A percentile compares a stretch with the other conserved stretches of the same genome.
Evolutionary conservation across 495 filamentous ascomycete genomes (phyloP).

Genomic region (Antarctomyces pellizariae): DNA sequence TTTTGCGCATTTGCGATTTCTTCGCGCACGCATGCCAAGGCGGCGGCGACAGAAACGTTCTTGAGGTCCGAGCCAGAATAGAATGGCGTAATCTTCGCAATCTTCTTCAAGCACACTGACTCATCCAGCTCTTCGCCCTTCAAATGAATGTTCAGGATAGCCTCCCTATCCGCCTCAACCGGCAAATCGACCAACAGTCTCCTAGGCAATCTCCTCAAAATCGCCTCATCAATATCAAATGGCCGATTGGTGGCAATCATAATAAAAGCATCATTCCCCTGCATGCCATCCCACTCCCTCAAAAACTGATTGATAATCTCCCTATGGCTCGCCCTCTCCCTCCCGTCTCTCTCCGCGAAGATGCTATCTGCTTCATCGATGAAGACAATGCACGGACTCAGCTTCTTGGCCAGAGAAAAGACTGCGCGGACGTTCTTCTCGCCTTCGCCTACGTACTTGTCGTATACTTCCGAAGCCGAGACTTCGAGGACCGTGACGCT

Average conservation of each 20-base stretch:
- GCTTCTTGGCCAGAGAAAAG: slow-evolving; percentile 75
- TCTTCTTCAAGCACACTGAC: slow-evolving; percentile 39
- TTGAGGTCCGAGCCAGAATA: slow-evolving; percentile 96
- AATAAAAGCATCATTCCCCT: slow-evolving; percentile 69
- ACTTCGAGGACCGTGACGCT: slow-evolving; percentile 54
- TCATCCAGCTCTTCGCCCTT: slow-evolving; percentile 47
- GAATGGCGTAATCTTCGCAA: slow-evolving; percentile 62
- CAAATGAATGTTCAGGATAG: slow-evolving; percentile 69
- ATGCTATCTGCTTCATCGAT: slow-evolving; percentile 94
- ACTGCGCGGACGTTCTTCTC: slow-evolving; percentile 94
- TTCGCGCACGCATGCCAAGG: slow-evolving; percentile 69
- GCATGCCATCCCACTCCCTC: slow-evolving; percentile 94
- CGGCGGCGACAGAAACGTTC: slow-evolving; percentile 77
- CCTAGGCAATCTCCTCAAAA: slow-evolving; percentile 63
- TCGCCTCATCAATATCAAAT: slow-evolving; percentile 88
- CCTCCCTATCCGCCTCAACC: slow-evolving; percentile 45
- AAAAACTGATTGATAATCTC: slow-evolving; percentile 96
- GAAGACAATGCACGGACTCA: slow-evolving; percentile 86
- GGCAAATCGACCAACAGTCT: slow-evolving; percentile 77
- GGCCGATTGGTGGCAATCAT: slow-evolving; percentile 98
- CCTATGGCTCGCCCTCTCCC: slow-evolving; percentile 37
- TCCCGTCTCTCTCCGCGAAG: slow-evolving; percentile 45
- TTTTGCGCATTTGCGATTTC: slow-evolving; percentile 36
- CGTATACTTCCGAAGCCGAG: slow-evolving; percentile 48
- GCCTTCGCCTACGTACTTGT: slow-evolving; percentile 89